These are phyloP conservation scores for Kodamaea nitidulidarum DNA, from an alignment of 805 yeast species.

Conservation along the genomic window DNA sequence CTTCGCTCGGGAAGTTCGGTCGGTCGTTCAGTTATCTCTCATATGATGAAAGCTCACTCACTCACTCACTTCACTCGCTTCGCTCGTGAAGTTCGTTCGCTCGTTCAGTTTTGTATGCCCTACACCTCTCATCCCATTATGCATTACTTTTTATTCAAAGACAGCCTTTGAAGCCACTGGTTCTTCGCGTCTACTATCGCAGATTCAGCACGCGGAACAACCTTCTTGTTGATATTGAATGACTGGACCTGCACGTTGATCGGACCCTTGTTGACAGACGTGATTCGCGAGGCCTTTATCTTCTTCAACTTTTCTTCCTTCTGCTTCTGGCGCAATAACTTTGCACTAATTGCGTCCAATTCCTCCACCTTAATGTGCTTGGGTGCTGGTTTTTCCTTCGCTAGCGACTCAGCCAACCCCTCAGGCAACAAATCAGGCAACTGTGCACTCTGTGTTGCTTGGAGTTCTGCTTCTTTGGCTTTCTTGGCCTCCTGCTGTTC, in stretches of 20 bases:
- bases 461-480: slow-evolving; percentile 10
- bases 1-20: too few species aligned
- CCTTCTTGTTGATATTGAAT: slow-evolving; percentile 18
- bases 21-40: too few species aligned
- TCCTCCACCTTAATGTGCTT: slow-evolving; percentile 32
- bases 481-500: slow-evolving; percentile 34
- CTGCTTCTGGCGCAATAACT: slow-evolving; percentile 22
- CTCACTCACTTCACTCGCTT: too few species aligned
- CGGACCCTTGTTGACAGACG: slow-evolving; percentile 35
- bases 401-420: slow-evolving; percentile 29
- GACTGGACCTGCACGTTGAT: slow-evolving; percentile 35
- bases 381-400: slow-evolving; percentile 14
- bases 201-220: slow-evolving; percentile 36
- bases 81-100: too few species aligned
- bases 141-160: slow-evolving; percentile 30
- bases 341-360: slow-evolving; percentile 28
- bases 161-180: slow-evolving; percentile 39
- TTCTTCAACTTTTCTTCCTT: slow-evolving; percentile 33
- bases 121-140: not conserved
- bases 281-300: slow-evolving; percentile 22
- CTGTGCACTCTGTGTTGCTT: slow-evolving; percentile 14
- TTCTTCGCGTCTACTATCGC: slow-evolving; percentile 28
- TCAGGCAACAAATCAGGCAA: slow-evolving; percentile 43
- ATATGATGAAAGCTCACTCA: too few species aligned
- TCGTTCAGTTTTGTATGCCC: too few species aligned